Evolutionary conservation across 78 protist genomes (phyloP).

Genomic region (Dictyostelium purpureum): DNA sequence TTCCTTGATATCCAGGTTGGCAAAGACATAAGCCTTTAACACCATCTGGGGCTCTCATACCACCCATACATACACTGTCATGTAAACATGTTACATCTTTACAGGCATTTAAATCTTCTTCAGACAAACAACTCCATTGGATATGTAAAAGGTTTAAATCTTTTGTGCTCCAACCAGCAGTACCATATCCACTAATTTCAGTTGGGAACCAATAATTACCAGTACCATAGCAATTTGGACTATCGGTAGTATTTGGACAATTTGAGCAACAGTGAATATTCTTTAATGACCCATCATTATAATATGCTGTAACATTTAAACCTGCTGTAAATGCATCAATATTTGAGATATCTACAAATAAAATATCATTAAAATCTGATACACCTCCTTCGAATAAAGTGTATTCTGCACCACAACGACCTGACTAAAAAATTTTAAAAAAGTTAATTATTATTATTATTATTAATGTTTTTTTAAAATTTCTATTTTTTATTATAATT

Average conservation of each 20-base stretch:
- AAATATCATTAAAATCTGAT: background rate
- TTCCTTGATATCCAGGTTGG: background rate
- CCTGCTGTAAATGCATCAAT: background rate
- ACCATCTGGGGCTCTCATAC: background rate
- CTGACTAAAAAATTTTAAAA: background rate
- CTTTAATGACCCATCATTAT: background rate
- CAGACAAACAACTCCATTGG: background rate
- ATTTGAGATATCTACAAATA: background rate
- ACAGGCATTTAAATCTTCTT: background rate
- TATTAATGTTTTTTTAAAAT: too few relatives aligned
- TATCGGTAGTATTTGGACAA: background rate
- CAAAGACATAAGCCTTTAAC: background rate
- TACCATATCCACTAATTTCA: background rate
- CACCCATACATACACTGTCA: slow-evolving; percentile 7
- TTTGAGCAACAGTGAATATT: slow-evolving; percentile 5
- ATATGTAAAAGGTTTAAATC: background rate
- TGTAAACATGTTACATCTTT: background rate
- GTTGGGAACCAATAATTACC: slow-evolving; percentile 3
- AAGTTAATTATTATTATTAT: too few relatives aligned
- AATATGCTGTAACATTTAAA: background rate
- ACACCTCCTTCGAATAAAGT: slow-evolving; percentile 6
- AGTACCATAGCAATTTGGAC: background rate
- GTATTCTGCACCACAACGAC: background rate
- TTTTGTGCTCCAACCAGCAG: background rate
- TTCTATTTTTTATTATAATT: too few relatives aligned